A percentile compares a stretch with the other conserved stretches of the same genome.
phyloP scores from a whole-genome alignment of 176 grass and related monocot species.

The Olyra latifolia region DNA sequence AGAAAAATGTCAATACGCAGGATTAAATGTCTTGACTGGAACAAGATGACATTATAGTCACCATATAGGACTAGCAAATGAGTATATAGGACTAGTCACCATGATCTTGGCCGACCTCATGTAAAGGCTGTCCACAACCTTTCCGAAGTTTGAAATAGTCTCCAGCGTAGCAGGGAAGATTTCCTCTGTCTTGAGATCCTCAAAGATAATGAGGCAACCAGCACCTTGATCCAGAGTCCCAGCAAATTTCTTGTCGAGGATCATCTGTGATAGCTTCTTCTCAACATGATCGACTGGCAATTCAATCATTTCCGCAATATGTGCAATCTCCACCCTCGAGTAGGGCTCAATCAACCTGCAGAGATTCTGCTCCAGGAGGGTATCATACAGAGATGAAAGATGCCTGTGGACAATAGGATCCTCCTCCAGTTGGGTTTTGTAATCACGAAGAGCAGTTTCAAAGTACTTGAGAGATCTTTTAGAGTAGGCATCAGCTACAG shows the following conservation, averaged over 20 bases:
- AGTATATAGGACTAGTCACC: constrained; percentile 42
- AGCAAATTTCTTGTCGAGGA: constrained; percentile 82
- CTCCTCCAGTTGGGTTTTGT: constrained; percentile 59
- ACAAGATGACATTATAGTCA: constrained; percentile 11
- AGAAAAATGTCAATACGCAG: constrained; percentile 22
- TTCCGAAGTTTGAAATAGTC: constrained; percentile 67
- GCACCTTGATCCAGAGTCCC: constrained; percentile 77
- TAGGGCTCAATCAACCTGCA: constrained; percentile 77
- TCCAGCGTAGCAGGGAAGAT: constrained; percentile 76
- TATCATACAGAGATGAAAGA: constrained; percentile 76
- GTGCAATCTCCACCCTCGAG: constrained; percentile 59
- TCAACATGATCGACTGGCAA: constrained; percentile 65
- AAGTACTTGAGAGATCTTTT: constrained; percentile 74
- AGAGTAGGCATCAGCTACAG: constrained; percentile 69
- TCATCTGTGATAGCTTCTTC: constrained; percentile 80
- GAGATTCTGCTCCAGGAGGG: constrained; percentile 77
- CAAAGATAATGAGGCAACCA: constrained; percentile 76
- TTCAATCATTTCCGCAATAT: constrained; percentile 69
- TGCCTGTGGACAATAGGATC: constrained; percentile 80
- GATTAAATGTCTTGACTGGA: constrained; percentile 32
- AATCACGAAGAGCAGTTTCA: constrained; percentile 65
- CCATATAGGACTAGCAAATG: background rate
- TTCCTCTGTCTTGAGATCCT: constrained; percentile 54
- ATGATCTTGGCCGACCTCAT: constrained; percentile 72
- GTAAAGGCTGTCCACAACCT: constrained; percentile 78